phyloP scores from a whole-genome alignment of 2,329 filamentous ascomycete species.

The Thermothelomyces thermophilus region DNA sequence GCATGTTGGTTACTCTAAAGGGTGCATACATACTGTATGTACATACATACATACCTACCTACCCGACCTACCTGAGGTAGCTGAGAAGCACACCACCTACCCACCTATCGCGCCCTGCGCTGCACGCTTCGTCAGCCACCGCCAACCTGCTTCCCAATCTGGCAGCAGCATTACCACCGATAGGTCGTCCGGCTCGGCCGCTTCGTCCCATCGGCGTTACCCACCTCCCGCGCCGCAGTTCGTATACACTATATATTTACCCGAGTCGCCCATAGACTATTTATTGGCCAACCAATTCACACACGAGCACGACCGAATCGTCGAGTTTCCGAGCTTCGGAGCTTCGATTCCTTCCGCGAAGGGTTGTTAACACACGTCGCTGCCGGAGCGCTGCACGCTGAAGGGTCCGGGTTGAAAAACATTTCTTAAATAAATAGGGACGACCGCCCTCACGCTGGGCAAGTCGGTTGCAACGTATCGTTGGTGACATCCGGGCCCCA shows the following conservation, averaged over 20 bases:
- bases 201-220: conserved; percentile 23
- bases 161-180: conserved; percentile 25
- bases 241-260: conserved; percentile 29
- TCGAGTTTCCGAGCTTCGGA: background rate
- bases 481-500: conserved; percentile 7
- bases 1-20: background rate
- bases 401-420: background rate
- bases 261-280: conserved; percentile 24
- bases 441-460: background rate
- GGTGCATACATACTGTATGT: no score
- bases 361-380: background rate
- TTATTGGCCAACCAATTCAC: conserved; percentile 23
- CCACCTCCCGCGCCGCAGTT: conserved; percentile 17
- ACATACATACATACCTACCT: no score
- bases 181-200: conserved; percentile 18
- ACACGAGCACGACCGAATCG: conserved; percentile 1
- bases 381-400: background rate
- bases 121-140: background rate
- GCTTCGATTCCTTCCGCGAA: background rate
- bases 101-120: no score
- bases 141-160: conserved; percentile 9
- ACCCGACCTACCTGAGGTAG: no score
- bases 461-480: background rate
- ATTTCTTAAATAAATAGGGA: conserved; percentile 12
- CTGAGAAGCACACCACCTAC: background rate